Base-by-base conservation (phyloP, 2,329 filamentous ascomycete species). In the Fusarium sp. region DNA sequence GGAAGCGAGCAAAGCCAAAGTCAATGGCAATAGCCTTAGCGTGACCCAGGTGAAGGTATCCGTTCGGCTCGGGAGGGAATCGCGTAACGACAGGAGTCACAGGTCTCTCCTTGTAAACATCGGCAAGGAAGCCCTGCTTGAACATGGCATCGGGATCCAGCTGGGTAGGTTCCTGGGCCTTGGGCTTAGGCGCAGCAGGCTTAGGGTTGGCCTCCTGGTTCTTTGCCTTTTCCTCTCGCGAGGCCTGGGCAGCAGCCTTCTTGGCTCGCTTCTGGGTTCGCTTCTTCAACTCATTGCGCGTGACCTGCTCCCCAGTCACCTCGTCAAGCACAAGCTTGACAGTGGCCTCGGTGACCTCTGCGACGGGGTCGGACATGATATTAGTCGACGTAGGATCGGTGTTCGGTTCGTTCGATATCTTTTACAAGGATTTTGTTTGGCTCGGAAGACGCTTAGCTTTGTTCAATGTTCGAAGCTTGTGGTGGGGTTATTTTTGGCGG, bases 21-120 rank as follows among this genome's bases (percentile, higher is more conserved):
- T 98, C 97, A 78, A 98, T 89, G 1, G 93, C 91, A 77, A 98
- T 97, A 21, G 96, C 95, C 82, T 98, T 98, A 68, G 91, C 92
- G 77, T 98, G 96, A 20, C 95, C 95, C 71, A 98, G 91, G 76
- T 97, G 94, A 11, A 97, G 86, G 77, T 91, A 97, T 54, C 95
- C 96, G 77, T 98, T 98, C 46, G 96, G 96, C 80, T 95, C 92
- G 20, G 92, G 92, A 3, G 92, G 92, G 75, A 95, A 94, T 69
- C 91, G 88, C 6, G 91, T 94, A 47, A 90, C 79, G 20, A 90
- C 88, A 15, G 82, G 80, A 69, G 85, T 86, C 43, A 83, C 81
- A 3, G 89, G 89, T 47, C 88, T 85, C 78, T 91, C 86, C 63
- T 89, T 86, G 80, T 89, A 92, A 28, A 94, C 90, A 6, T 90